Conservation (phyloP, 1,284 basidiomycete genomes). For the Apiotrichum akiyoshidainum region DNA sequence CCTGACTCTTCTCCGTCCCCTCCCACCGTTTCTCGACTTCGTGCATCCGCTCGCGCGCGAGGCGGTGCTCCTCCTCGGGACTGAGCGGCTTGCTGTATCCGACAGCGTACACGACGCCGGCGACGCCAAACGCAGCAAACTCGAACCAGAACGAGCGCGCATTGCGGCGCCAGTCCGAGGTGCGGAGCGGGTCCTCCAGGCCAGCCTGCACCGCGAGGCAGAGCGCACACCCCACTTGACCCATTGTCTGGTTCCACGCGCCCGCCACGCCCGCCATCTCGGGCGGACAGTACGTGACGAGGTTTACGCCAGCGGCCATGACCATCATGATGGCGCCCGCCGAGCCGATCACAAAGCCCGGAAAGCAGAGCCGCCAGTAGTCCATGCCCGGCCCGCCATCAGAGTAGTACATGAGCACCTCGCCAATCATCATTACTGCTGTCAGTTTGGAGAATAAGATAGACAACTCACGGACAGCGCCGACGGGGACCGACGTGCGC, state of each 20-base stretch:
- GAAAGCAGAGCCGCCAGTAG: constrained; percentile 46
- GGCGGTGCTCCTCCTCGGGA: constrained; percentile 35
- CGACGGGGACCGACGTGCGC: constrained; percentile 25
- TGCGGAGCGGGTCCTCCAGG: constrained; percentile 31
- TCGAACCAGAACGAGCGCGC: constrained; percentile 37
- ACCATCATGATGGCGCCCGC: constrained; percentile 28
- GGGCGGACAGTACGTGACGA: constrained; percentile 35
- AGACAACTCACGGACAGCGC: background rate
- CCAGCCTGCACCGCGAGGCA: constrained; percentile 44
- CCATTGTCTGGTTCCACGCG: constrained; percentile 43
- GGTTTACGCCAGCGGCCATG: constrained; percentile 31
- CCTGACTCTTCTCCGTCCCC: background rate
- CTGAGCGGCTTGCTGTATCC: constrained; percentile 33
- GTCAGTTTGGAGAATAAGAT: background rate
- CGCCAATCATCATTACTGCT: constrained; percentile 31
- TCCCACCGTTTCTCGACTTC: constrained; percentile 14
- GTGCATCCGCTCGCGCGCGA: constrained; percentile 32
- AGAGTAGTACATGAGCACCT: constrained; percentile 35
- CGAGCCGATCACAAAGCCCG: constrained; percentile 29
- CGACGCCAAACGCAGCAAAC: constrained; percentile 31
- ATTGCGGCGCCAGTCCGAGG: constrained; percentile 32
- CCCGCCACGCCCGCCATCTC: constrained; percentile 46
- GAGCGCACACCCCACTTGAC: constrained; percentile 37
- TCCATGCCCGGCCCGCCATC: constrained; percentile 39
- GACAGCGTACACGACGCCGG: constrained; percentile 28